These are phyloP conservation scores for Rutstroemia sp. DNA, from an alignment of 2,329 filamentous ascomycete species.

Conservation along the genomic window DNA sequence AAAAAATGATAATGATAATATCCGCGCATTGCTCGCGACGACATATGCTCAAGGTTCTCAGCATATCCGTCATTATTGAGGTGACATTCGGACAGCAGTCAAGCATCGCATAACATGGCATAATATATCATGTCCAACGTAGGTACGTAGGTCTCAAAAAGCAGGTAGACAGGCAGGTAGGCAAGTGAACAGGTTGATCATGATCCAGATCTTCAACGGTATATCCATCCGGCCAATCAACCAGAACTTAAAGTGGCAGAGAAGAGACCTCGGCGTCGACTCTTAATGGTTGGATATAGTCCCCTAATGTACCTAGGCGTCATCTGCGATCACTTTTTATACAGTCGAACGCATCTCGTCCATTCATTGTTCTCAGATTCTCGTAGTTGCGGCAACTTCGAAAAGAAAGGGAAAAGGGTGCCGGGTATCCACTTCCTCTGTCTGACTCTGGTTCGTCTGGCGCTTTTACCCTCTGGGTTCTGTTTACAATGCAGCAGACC, in stretches of 20 bases:
- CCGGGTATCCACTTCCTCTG: neutral
- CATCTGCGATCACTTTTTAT: slow-evolving; percentile 1
- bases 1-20: neutral
- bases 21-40: neutral
- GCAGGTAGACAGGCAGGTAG: too few relatives aligned
- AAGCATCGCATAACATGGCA: neutral
- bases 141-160: neutral
- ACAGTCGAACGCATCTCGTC: neutral
- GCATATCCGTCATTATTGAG: neutral
- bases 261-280: slow-evolving; percentile 1
- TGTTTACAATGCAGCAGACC: too few relatives aligned
- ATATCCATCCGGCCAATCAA: too few relatives aligned
- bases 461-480: too few relatives aligned
- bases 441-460: neutral
- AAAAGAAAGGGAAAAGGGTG: neutral
- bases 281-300: slow-evolving; percentile 4
- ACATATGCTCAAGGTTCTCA: neutral
- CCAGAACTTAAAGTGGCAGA: neutral
- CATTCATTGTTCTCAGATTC: neutral
- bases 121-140: neutral
- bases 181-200: too few relatives aligned
- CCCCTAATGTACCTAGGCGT: slow-evolving; percentile 2
- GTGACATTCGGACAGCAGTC: neutral
- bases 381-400: neutral
- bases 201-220: too few relatives aligned